Percentiles rank a stretch among this genome's conserved stretches.
Conservation (phyloP, 768 basidiomycete genomes). For the Suillus paluster region DNA sequence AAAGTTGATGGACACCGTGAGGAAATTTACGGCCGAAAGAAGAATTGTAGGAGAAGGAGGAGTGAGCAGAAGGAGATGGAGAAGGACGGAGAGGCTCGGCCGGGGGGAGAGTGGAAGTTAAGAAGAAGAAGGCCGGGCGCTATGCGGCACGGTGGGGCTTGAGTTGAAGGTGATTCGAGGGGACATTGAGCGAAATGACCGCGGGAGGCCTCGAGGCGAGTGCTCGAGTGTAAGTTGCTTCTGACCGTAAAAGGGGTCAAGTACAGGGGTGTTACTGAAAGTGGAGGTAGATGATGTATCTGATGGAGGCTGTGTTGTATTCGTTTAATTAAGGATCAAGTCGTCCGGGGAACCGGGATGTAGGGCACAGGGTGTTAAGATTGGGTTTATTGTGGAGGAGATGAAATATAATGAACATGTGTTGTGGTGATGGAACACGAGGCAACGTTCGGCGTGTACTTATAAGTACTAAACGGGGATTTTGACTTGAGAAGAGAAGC, state of each 20-base stretch:
- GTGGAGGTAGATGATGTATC: too few relatives aligned
- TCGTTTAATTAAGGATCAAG: conserved; percentile 8
- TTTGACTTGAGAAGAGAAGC: conserved; percentile 1
- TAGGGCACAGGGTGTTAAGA: neutral
- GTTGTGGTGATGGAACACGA: conserved; percentile 4
- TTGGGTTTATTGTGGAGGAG: conserved; percentile 6
- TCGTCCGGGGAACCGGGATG: conserved; percentile 1
- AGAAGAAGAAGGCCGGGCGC: conserved; percentile 3
- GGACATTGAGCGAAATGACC: conserved; percentile 3
- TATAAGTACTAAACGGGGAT: neutral
- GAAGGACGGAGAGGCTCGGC: neutral
- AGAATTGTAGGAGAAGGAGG: neutral
- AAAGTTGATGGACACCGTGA: neutral
- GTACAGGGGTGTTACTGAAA: neutral
- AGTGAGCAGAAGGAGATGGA: neutral
- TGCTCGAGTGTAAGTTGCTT: neutral
- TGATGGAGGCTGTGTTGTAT: conserved; percentile 1
- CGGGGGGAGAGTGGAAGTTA: neutral
- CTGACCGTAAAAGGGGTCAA: neutral
- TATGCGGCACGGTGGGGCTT: conserved; percentile 6
- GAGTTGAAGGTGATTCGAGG: neutral
- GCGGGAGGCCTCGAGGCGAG: conserved; percentile 5
- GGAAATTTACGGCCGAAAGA: neutral
- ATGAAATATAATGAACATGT: too few relatives aligned
- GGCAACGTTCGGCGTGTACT: neutral